Evolutionary conservation across 371 early-diverging fungal species (phyloP), one percentile per base, ranked within the genome.

Genomic region (Saksenaea oblongispora): DNA sequence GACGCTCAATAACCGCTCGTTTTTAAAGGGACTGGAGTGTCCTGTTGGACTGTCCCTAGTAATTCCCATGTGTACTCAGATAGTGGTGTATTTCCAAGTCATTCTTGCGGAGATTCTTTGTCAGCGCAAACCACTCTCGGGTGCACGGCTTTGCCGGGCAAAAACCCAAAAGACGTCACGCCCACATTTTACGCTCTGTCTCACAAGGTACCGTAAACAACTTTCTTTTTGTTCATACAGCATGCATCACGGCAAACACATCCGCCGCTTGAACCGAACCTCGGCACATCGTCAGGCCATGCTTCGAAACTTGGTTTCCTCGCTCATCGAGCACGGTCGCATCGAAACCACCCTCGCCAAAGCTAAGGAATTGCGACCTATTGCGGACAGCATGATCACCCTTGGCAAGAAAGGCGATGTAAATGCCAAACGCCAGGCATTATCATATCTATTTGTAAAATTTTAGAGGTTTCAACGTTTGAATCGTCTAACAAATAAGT

Each of bases 311-410:
- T 77, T 96, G 74, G 89, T 89, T 31, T 90, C 96, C 55, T 89
- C 93, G 34, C 86, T 98, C 35, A 87, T 98, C 64, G 81, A 91
- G 67, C 84, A 95, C 73, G 98, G 94, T 62, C 87, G 94, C 57
- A 93, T 98, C 59, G 89, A 92, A 72, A 98, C 98, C 3, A 98
- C 98, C 0, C 74, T 95, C 31, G 90, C 98, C 13, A 95, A 96
- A 73, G 98, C 98, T 27, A 96, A 94, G 75, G 93, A 93, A 72
- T 76, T 97, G 44, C 84, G 92, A 75, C 88, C 91, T 42, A 75
- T 90, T 56, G 96, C 92, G 24, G 97, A 98, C 72, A 82, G 89
- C 74, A 91, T 93, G 87, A 86, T 93, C 47, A 91, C 92, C 17
- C 79, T 91, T 56, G 91, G 87, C 68, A 93, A 93, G 71, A 84